These are phyloP conservation scores for Symbiodinium pilosum DNA, from an alignment of 73 alveolate species.

Conservation along the genomic window DNA sequence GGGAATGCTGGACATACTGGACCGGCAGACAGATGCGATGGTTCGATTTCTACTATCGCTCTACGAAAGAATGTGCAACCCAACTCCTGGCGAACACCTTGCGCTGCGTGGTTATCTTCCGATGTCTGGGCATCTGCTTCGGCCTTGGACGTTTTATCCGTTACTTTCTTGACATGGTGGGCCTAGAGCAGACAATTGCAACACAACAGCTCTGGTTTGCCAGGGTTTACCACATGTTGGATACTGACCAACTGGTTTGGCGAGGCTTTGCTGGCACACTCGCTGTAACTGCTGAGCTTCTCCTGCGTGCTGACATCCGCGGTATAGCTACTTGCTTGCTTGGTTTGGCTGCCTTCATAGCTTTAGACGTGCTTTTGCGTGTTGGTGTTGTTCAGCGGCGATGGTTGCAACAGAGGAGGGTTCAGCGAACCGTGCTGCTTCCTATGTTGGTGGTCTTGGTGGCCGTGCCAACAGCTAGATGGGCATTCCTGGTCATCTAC, in stretches of 20 bases:
- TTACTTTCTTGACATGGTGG: conserved; percentile 19
- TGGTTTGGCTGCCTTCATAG: conserved; percentile 20
- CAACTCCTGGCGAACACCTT: conserved; percentile 49
- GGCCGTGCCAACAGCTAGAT: conserved; percentile 56
- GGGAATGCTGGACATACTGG: conserved; percentile 87
- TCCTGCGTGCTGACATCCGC: conserved; percentile 45
- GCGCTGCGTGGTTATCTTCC: conserved; percentile 27
- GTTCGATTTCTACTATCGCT: conserved; percentile 52
- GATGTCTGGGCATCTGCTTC: conserved; percentile 39
- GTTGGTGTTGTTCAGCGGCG: conserved; percentile 45
- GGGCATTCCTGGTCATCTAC: conserved; percentile 39
- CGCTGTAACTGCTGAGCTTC: conserved; percentile 5
- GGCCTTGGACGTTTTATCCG: conserved; percentile 36
- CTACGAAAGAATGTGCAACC: conserved; percentile 64
- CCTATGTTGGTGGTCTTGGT: conserved; percentile 50
- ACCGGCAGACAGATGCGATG: conserved; percentile 74
- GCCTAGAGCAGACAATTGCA: conserved; percentile 14
- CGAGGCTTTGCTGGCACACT: conserved; percentile 25
- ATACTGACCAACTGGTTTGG: conserved; percentile 48
- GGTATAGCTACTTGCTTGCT: conserved; percentile 25
- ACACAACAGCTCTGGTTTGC: conserved; percentile 56
- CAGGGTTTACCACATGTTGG: conserved; percentile 46
- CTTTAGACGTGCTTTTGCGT: conserved; percentile 55
- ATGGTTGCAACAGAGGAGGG: conserved; percentile 40
- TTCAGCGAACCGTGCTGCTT: conserved; percentile 52